Evolutionary conservation across 352 stramenopile genomes (phyloP), one percentile per base, ranked within the genome.

Genomic region (Globisporangium ultimum): DNA sequence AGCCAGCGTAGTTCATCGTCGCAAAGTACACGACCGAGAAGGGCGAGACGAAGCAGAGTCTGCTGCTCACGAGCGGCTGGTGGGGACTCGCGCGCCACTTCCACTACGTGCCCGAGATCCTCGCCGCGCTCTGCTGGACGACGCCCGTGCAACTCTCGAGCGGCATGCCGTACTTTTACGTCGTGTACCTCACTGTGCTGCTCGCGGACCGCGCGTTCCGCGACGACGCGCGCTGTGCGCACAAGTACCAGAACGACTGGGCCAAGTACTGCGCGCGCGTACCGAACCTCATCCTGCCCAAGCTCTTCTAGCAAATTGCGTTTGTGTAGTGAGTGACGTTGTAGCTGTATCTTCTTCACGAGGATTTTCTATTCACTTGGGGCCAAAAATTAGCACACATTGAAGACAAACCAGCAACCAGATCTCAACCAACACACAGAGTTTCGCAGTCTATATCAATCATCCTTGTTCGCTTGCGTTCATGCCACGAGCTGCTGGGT

Each of bases 171-270:
- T 96, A 97, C 70, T 97, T 95, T 63, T 97, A 96, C 73, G 63
- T 89, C 2, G 52, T 76, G 1, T 99, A 93, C 74, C 80, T 99
- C 46, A 96, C 88, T 8, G 71, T 97, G 28, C 72, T 99, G 18
- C 84, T 99, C 51, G 88, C 91, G 0, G 96, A 99, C 76, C 84
- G 97, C 59, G 93, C 96, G 13, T 97, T 92, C 55, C 87, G 96
- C 55, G 97, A 99, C 78, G 93, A 98, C 48, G 89, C 96, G 7
- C 88, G 93, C 45, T 99, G 96, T 69, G 68, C 72, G 8, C 75
- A 91, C 60, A 99, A 99, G 80, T 99, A 99, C 77, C 90, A 88
- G 45, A 87, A 95, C 36, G 94, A 98, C 75, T 99, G 93, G 83
- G 80, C 93, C 41, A 89, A 98, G 64, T 98, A 98, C 64, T 89